Evolutionary conservation across 345 rosid genomes (phyloP).

Genomic region (Acer yangbiense): DNA sequence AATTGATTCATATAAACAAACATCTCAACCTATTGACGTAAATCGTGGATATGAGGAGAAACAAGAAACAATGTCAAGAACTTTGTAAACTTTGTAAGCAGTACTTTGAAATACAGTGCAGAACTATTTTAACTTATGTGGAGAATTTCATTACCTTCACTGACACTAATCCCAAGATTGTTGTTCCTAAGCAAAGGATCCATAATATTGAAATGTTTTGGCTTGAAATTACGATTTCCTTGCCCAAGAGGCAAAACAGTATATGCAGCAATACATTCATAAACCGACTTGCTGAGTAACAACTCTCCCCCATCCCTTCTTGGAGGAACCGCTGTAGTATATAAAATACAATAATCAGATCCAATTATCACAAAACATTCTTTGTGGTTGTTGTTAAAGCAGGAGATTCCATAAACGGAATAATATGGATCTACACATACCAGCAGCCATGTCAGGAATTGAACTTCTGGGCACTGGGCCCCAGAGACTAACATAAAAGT

Average conservation of each 20-base stretch:
- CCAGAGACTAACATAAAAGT: conserved; percentile 46
- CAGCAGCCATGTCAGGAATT: conserved; percentile 51
- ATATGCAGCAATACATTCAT: conserved; percentile 47
- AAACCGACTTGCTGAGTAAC: conserved; percentile 47
- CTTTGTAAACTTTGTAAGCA: background rate
- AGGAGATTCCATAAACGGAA: background rate
- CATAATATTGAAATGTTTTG: conserved; percentile 50
- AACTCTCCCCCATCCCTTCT: conserved; percentile 50
- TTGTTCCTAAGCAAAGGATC: conserved; percentile 65
- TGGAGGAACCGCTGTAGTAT: conserved; percentile 50
- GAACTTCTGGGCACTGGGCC: conserved; percentile 45
- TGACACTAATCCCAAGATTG: conserved; percentile 66
- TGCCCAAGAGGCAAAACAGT: conserved; percentile 46
- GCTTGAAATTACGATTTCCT: conserved; percentile 33
- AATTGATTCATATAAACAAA: background rate
- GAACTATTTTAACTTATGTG: background rate
- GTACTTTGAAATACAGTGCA: background rate
- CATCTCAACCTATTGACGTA: background rate
- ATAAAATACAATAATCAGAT: background rate
- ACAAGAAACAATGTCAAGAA: background rate
- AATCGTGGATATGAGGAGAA: background rate
- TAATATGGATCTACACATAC: conserved; percentile 23
- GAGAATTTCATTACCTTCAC: conserved; percentile 43
- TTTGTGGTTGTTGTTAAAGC: background rate
- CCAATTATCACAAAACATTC: background rate